A percentile compares a stretch with the other conserved stretches of the same genome.
phyloP scores from a whole-genome alignment of 2,329 filamentous ascomycete genomes.

The Aspergillus flavus region DNA sequence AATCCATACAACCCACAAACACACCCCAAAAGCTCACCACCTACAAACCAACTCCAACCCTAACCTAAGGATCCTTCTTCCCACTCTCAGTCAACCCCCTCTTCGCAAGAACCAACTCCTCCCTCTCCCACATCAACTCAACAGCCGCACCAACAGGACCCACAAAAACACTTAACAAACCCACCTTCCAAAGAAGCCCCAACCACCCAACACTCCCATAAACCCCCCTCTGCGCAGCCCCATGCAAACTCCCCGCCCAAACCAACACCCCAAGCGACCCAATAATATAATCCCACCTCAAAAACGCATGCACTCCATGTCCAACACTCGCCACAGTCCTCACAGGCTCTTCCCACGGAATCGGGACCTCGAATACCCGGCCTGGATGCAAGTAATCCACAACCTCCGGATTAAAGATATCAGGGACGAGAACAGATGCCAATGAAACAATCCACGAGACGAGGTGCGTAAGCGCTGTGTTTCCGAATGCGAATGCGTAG shows the following conservation, averaged over 20 bases:
- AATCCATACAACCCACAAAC: neutral
- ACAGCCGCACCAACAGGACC: conserved; percentile 51
- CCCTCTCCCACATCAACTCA: conserved; percentile 53
- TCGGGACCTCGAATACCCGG: conserved; percentile 40
- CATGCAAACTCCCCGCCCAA: conserved; percentile 48
- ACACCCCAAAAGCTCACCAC: neutral
- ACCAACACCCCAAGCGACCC: conserved; percentile 46
- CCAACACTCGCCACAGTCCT: conserved; percentile 37
- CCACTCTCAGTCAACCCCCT: neutral
- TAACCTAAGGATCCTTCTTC: neutral
- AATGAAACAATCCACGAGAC: conserved; percentile 45
- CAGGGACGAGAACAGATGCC: conserved; percentile 39
- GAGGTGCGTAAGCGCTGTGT: conserved; percentile 46
- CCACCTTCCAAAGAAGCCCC: conserved; percentile 38
- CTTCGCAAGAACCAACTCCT: conserved; percentile 42
- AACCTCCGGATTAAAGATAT: conserved; percentile 36
- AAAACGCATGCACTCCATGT: conserved; percentile 48
- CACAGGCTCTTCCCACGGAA: conserved; percentile 35
- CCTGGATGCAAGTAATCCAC: conserved; percentile 39
- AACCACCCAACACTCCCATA: conserved; percentile 28
- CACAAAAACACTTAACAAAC: conserved; percentile 37
- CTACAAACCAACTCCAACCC: neutral
- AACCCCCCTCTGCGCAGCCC: conserved; percentile 30
- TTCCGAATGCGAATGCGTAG: conserved; percentile 45
- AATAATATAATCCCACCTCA: conserved; percentile 54